These are phyloP conservation scores for Mortierella hygrophila DNA, from an alignment of 192 early-diverging fungal genomes.

Conservation along the genomic window DNA sequence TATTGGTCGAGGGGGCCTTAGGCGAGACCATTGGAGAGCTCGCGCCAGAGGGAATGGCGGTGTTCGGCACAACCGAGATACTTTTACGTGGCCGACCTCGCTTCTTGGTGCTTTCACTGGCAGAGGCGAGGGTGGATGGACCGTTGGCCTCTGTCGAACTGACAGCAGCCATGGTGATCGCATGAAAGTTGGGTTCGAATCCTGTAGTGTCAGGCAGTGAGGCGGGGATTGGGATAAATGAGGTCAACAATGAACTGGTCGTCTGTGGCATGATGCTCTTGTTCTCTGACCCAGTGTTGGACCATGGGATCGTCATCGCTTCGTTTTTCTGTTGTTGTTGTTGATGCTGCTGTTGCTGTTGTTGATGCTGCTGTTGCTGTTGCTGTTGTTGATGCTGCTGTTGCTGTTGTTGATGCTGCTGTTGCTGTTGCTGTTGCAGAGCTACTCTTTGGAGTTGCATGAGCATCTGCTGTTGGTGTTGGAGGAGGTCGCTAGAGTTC, in stretches of 20 bases:
- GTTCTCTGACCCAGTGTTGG: neutral
- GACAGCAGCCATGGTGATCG: neutral
- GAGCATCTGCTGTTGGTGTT: slow-evolving; percentile 13
- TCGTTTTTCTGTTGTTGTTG: neutral
- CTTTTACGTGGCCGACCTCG: slow-evolving; percentile 40
- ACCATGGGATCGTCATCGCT: slow-evolving; percentile 10
- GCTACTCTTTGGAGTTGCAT: neutral
- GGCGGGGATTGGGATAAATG: slow-evolving; percentile 37
- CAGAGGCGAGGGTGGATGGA: neutral
- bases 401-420: neutral
- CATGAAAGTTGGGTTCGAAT: neutral
- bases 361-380: neutral
- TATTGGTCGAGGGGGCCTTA: slow-evolving; percentile 37
- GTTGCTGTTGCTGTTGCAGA: slow-evolving; percentile 20
- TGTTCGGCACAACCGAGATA: neutral
- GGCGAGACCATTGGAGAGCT: slow-evolving; percentile 48
- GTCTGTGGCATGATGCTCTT: slow-evolving; percentile 1
- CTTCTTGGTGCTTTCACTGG: slow-evolving; percentile 4
- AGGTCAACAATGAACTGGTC: slow-evolving; percentile 21
- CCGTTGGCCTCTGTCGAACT: neutral
- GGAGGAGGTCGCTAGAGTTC: neutral
- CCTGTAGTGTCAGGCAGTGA: slow-evolving; percentile 21
- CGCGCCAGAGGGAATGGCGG: slow-evolving; percentile 7
- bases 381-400: neutral
- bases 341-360: neutral